Base-by-base conservation (phyloP, 2,329 filamentous ascomycete species). In the Bipolaris sorokiniana region DNA sequence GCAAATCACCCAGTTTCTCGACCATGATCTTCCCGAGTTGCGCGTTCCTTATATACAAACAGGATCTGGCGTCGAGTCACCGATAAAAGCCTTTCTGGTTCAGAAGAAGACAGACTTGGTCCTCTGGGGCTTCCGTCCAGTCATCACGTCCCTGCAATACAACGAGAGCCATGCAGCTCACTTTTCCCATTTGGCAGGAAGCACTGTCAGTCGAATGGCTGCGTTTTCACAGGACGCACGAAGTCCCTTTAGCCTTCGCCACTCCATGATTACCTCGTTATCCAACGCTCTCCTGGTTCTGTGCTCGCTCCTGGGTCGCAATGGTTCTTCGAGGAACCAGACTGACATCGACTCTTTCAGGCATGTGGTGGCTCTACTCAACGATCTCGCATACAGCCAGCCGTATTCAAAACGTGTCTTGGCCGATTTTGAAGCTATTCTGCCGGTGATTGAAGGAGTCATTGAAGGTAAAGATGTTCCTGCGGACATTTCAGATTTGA, bases 71-170 rank as follows among this genome's bases (percentile, higher is more conserved):
- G 20, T 22, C 6, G 22, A 40, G 23, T 15, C 41, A 33, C n/a
- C 36, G 20, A 37, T 50, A 13, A 55, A 56, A 7, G 18, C 37
- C 11, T 55, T 68, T 22, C 31, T 72, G 7, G 49, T 59, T 7
- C 60, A 65, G 22, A 64, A 62, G 50, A 56, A 69, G 44, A 58
- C 66, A 16, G 64, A 68, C 33, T 59, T 74, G 28, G 58, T 65
- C 13, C 60, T 77, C 28, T 56, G 69, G 16, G 59, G 71, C 38
- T 45, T 62, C 38, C 65, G 73, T 15, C 52, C 62, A 47, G 56
- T 45, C 40, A 58, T 74, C 60, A 56, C 69, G 2, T 63, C 68
- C 7, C 48, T 75, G 45, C 53, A 65, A 22, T 69, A 68, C 37
- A 63, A 68, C 45, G 45, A 47, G 1, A 47, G 45, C 5, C 62